Conservation (phyloP, 176 grass and related monocot genomes). For the Oryza longistaminata region DNA sequence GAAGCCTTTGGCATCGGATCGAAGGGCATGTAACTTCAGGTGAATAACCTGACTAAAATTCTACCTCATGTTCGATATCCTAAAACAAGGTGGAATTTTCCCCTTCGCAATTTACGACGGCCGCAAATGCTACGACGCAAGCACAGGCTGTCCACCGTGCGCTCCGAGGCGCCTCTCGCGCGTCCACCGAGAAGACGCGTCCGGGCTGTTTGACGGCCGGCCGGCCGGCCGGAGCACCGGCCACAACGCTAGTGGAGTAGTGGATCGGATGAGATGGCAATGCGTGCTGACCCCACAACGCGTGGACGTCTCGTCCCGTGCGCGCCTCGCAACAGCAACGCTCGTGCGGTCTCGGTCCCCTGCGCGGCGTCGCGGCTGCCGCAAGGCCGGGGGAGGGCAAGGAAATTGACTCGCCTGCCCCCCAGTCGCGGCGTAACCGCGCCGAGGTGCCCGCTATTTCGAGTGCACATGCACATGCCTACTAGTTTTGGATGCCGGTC, state of each 20-base stretch:
- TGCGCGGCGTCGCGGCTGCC: neutral
- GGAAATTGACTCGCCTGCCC: slow-evolving; percentile 3
- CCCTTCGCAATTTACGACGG: neutral
- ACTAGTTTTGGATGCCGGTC: too few relatives aligned
- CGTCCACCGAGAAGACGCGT: slow-evolving; percentile 34
- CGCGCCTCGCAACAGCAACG: neutral
- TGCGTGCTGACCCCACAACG: neutral
- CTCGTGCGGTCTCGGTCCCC: slow-evolving; percentile 29
- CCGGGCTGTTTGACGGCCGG: slow-evolving; percentile 18
- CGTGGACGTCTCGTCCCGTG: neutral
- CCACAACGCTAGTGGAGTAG: slow-evolving; percentile 24
- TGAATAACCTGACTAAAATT: neutral
- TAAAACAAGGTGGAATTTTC: slow-evolving; percentile 9
- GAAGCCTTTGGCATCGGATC: neutral
- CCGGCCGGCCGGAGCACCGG: slow-evolving; percentile 16
- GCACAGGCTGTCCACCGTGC: slow-evolving; percentile 43
- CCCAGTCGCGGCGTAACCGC: neutral
- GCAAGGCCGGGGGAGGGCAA: neutral
- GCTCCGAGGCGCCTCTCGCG: slow-evolving; percentile 40
- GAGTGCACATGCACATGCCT: neutral
- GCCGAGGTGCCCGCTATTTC: neutral
- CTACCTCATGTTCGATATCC: neutral
- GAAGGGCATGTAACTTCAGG: neutral
- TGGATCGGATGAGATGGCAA: slow-evolving; percentile 1
- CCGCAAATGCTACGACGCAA: neutral